Percentiles rank a stretch among this genome's conserved stretches.
Conservation (phyloP, 2,329 filamentous ascomycete species). For the Aureobasidium melanogenum region DNA sequence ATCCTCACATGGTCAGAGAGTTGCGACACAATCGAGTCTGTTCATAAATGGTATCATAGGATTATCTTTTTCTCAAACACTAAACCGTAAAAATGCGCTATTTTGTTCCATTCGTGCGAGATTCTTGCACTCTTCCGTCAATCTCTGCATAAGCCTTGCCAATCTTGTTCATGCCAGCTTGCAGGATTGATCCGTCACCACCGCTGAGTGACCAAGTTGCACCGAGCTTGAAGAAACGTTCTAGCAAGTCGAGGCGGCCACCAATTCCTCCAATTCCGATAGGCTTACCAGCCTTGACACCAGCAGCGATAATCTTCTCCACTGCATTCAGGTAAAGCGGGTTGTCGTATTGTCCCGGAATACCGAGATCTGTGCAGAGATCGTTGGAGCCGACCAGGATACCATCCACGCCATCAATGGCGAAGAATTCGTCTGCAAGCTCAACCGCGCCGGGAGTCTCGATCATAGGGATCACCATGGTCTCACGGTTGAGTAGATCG, state of each 20-base stretch:
- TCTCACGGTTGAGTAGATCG: constrained; percentile 27
- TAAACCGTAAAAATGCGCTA: background rate
- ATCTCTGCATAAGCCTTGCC: constrained; percentile 2
- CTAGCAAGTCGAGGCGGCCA: constrained; percentile 30
- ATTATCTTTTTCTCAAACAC: background rate
- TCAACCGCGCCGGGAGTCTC: constrained; percentile 33
- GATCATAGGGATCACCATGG: constrained; percentile 37
- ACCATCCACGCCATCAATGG: constrained; percentile 35
- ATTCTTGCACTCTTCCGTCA: background rate
- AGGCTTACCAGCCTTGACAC: constrained; percentile 31
- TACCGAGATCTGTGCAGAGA: constrained; percentile 35
- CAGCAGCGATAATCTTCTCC: constrained; percentile 29
- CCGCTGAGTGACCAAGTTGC: constrained; percentile 32
- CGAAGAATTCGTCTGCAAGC: constrained; percentile 32
- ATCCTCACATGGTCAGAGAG: background rate
- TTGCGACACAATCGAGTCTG: background rate
- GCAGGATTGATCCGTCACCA: constrained; percentile 28
- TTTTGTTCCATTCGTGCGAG: background rate
- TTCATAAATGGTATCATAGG: background rate
- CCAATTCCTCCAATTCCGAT: constrained; percentile 35
- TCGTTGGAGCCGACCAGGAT: constrained; percentile 39
- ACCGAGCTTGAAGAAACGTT: constrained; percentile 32
- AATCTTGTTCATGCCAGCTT: constrained; percentile 28
- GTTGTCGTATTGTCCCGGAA: constrained; percentile 34
- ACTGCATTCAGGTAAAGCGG: constrained; percentile 24